phyloP scores from a whole-genome alignment of 257 asterid species.

The Haberlea rhodopensis region DNA sequence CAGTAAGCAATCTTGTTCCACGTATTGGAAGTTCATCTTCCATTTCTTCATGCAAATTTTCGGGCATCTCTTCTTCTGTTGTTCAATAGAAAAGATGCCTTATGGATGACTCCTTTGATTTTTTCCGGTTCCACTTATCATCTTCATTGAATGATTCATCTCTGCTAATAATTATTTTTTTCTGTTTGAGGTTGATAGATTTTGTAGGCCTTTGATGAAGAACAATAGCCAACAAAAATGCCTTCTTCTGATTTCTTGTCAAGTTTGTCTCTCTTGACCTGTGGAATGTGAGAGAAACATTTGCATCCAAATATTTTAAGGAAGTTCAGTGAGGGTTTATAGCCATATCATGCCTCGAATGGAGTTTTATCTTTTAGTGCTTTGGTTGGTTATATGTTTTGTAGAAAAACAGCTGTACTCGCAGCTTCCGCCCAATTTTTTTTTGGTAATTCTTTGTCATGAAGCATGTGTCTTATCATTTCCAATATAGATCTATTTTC shows the following conservation, averaged over 20 bases:
- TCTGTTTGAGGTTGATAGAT: not conserved
- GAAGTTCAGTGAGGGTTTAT: not conserved
- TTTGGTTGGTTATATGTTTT: not conserved
- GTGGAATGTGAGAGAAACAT: not conserved
- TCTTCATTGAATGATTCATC: not conserved
- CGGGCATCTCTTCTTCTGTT: too few relatives aligned
- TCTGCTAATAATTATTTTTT: not conserved
- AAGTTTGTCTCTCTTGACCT: not conserved
- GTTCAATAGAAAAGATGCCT: too few relatives aligned
- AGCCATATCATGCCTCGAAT: slow-evolving; percentile 10
- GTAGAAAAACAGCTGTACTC: too few relatives aligned
- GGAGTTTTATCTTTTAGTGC: not conserved
- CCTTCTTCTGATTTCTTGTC: not conserved
- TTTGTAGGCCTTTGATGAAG: slow-evolving; percentile 4
- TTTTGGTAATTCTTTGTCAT: too few relatives aligned
- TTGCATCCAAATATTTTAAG: slow-evolving; percentile 13
- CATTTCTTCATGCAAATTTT: too few relatives aligned
- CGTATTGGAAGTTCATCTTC: not conserved
- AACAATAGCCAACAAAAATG: slow-evolving; percentile 4
- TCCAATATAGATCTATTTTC: too few relatives aligned
- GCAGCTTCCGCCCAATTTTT: too few relatives aligned
- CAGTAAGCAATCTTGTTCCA: not conserved
- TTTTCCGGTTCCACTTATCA: not conserved
- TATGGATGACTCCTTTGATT: not conserved
- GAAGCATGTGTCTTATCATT: too few relatives aligned